These are phyloP conservation scores for Cnidoscolus chayamansa DNA, from an alignment of 441 rosid species.

Conservation along the genomic window DNA sequence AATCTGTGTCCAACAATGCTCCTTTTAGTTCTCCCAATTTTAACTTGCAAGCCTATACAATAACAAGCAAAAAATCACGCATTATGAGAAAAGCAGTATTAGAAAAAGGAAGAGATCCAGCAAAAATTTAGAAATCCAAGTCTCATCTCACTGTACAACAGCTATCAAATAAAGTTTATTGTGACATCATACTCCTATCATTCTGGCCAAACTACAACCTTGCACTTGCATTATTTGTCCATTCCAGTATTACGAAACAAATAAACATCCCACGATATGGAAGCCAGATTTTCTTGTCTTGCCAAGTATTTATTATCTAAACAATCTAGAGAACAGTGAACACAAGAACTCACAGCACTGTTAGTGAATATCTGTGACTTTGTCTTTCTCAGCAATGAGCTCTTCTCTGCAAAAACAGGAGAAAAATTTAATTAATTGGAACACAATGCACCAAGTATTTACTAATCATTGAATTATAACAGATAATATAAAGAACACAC, in stretches of 20 bases:
- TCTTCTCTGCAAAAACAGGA: slow-evolving; percentile 49
- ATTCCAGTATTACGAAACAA: neutral
- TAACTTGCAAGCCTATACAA: slow-evolving; percentile 73
- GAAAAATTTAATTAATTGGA: neutral
- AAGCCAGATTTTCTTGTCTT: neutral
- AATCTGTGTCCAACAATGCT: slow-evolving; percentile 76
- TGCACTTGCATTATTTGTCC: neutral
- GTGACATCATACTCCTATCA: neutral
- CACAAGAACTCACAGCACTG: slow-evolving; percentile 62
- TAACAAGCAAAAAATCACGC: slow-evolving; percentile 12
- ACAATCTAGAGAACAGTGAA: neutral
- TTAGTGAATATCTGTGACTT: slow-evolving; percentile 92
- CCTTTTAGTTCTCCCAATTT: slow-evolving; percentile 85
- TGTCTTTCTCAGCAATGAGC: slow-evolving; percentile 74
- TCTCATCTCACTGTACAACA: neutral
- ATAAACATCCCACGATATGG: neutral
- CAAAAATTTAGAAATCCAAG: neutral
- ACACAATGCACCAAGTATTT: neutral
- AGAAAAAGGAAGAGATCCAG: neutral
- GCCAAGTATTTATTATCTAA: neutral
- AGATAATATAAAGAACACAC: neutral
- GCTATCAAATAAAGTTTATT: neutral
- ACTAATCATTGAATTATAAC: slow-evolving; percentile 8
- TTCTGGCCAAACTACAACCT: neutral
- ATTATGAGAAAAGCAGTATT: neutral